Evolutionary conservation across 2,329 filamentous ascomycete genomes (phyloP), one percentile per base, ranked within the genome.

Genomic region (Bipolaris sorokiniana): DNA sequence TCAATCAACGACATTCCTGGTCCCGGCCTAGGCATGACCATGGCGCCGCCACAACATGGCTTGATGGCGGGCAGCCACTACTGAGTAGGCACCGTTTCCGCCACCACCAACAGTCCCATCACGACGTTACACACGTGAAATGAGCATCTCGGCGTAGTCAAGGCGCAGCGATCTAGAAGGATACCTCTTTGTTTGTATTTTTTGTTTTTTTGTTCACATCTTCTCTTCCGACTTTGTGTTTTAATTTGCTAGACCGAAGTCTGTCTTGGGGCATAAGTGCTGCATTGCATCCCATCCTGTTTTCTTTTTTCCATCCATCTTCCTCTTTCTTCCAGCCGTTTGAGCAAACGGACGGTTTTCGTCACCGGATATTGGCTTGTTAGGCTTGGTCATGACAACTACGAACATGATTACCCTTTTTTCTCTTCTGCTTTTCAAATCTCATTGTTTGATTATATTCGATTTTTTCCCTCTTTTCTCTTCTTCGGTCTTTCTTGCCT

Each of bases 11-110:
- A 77, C 54, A 74, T 77, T 15, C 70, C 72, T 22, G 69, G 72
- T 18, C 73, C 74, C 9, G 63, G 60, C 13, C 68, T 75, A 18
- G 65, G 68, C 15, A 76, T 75, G 66, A 77, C 74, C 45, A 73
- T 69, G n/a, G 79, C 80, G 76, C 75, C 74, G 13, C 75, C 76
- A 54, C 72, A 76, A 46, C 78, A 78, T 53, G 75, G 69, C 51
- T 72, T 82, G 72, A 76, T 81, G 58, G 76, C 78, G 49, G 72
- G 77, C 18, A 77, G 78, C 64, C 75, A 79, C 65, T 81, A 79
- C 67, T 78, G 70, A 66, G 40, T 54, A 44, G 59, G 61, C 36
- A 49, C 49, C 41, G 41, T 44, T 44, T 28, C 31, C 48, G 42
- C 54, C 52, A 55, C 36, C 54, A 53, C 46, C 53, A 62, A 53